Percentiles rank a stretch among this genome's conserved stretches.
phyloP scores from a whole-genome alignment of 164 flowering plant genomes.

The Chloranthus sessilifolius region DNA sequence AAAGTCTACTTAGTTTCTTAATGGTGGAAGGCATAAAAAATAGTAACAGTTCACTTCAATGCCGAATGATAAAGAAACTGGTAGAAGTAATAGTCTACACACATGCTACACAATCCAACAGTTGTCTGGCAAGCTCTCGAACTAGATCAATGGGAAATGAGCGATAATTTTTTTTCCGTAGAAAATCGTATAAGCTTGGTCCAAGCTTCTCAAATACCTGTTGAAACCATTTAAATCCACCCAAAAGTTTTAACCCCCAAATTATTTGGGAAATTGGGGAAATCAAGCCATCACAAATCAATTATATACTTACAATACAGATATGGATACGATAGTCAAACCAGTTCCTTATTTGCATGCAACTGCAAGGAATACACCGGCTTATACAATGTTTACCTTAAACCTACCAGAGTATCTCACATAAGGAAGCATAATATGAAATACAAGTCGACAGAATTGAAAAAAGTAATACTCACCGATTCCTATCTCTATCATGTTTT shows the following conservation, averaged over 20 bases:
- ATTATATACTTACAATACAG: no score
- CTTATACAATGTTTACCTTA: constrained; percentile 34
- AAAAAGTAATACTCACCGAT: constrained; percentile 70
- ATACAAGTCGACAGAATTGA: not conserved
- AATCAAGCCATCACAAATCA: no score
- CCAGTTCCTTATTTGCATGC: no score
- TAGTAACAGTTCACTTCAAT: constrained; percentile 1
- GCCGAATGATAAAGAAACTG: constrained; percentile 10
- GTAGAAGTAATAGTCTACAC: constrained; percentile 62
- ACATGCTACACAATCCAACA: constrained; percentile 99
- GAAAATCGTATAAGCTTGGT: constrained; percentile 99
- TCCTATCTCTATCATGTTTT: constrained; percentile 72
- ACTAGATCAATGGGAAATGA: constrained; percentile 99
- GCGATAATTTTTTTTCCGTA: constrained; percentile 99
- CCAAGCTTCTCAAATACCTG: constrained; percentile 99
- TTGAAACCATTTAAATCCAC: constrained; percentile 83
- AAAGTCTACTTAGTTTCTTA: no score
- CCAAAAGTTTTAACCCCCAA: constrained; percentile 61
- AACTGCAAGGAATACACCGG: no score
- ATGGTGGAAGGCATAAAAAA: no score
- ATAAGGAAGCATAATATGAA: not conserved
- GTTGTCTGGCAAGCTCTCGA: constrained; percentile 98
- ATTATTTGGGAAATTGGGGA: constrained; percentile 48
- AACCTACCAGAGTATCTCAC: no score
- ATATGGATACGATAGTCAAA: no score